A percentile compares a stretch with the other conserved stretches of the same genome.
phyloP scores from a whole-genome alignment of 352 stramenopile species.

The Globisporangium yorkense region DNA sequence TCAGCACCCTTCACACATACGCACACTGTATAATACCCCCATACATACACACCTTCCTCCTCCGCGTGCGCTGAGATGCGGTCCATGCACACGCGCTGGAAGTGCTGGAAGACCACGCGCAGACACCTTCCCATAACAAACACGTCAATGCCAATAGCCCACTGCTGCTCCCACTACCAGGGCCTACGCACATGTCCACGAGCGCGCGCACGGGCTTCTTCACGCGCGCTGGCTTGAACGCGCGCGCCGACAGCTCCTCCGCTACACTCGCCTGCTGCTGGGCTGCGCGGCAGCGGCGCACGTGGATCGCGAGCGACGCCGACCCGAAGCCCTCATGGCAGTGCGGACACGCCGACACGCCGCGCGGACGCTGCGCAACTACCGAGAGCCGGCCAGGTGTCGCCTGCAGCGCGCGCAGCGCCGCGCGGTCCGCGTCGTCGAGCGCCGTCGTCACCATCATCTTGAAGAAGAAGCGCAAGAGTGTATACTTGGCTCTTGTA shows the following conservation, averaged over 20 bases:
- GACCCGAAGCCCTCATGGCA: constrained; percentile 51
- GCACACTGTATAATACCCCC: too few relatives aligned
- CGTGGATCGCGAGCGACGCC: constrained; percentile 58
- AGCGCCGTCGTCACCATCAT: constrained; percentile 6
- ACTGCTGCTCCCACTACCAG: neutral
- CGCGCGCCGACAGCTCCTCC: constrained; percentile 2
- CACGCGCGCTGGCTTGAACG: too few relatives aligned
- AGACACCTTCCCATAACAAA: constrained; percentile 33
- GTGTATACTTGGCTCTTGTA: too few relatives aligned
- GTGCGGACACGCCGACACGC: constrained; percentile 37
- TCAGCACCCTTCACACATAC: neutral
- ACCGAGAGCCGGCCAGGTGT: constrained; percentile 10
- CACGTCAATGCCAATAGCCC: neutral
- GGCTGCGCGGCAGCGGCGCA: constrained; percentile 47
- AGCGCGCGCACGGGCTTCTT: constrained; percentile 34
- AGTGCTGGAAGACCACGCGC: constrained; percentile 57
- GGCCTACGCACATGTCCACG: constrained; percentile 41
- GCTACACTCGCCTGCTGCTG: constrained; percentile 18
- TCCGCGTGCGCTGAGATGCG: constrained; percentile 48
- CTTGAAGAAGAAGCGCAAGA: neutral
- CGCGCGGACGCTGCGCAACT: constrained; percentile 11
- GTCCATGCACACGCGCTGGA: constrained; percentile 62
- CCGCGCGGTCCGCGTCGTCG: constrained; percentile 28
- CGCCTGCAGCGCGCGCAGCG: constrained; percentile 28
- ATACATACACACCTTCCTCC: constrained; percentile 39